Percentiles rank a stretch among this genome's conserved stretches.
phyloP scores from a whole-genome alignment of 1,284 basidiomycete species.

The Cystobasidiaceae sp. region DNA sequence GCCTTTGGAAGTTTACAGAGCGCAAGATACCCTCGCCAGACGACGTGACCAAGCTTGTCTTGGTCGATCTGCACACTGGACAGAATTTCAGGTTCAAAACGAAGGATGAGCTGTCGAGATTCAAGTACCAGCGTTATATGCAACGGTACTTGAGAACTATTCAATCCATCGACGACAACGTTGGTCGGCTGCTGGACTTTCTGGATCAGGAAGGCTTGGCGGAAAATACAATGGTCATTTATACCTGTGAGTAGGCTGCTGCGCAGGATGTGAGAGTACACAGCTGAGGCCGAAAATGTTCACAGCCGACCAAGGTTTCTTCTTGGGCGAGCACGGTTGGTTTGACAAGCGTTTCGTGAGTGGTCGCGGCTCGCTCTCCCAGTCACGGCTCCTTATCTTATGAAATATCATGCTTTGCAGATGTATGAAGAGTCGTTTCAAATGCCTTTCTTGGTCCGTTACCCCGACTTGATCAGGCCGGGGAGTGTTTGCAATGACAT shows the following conservation, averaged over 20 bases:
- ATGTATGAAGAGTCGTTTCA: slow-evolving; percentile 35
- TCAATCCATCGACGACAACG: slow-evolving; percentile 38
- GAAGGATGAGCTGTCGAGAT: slow-evolving; percentile 31
- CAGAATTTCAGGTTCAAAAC: slow-evolving; percentile 34
- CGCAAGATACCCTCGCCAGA: slow-evolving; percentile 31
- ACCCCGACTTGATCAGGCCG: slow-evolving; percentile 33
- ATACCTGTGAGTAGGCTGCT: slow-evolving; percentile 34
- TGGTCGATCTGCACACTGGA: slow-evolving; percentile 21
- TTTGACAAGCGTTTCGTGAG: slow-evolving; percentile 40
- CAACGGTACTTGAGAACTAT: slow-evolving; percentile 36
- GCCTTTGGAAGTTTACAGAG: neutral
- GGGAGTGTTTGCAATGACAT: slow-evolving; percentile 37
- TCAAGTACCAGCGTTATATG: slow-evolving; percentile 39
- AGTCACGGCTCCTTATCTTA: too few relatives aligned
- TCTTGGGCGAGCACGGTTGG: slow-evolving; percentile 40
- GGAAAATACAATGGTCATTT: slow-evolving; percentile 36
- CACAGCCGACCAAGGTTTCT: slow-evolving; percentile 33
- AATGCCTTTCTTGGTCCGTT: slow-evolving; percentile 37
- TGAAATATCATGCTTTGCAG: neutral
- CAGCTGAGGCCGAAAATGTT: too few relatives aligned
- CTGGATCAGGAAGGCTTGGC: slow-evolving; percentile 32
- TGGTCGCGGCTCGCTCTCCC: neutral
- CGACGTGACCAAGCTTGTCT: slow-evolving; percentile 30
- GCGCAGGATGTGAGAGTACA: too few relatives aligned
- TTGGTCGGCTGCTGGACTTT: slow-evolving; percentile 36